A percentile compares a stretch with the other conserved stretches of the same genome.
These are phyloP conservation scores for Calcarisporium arbuscula DNA, from an alignment of 2,329 filamentous ascomycete genomes.

Conservation along the genomic window DNA sequence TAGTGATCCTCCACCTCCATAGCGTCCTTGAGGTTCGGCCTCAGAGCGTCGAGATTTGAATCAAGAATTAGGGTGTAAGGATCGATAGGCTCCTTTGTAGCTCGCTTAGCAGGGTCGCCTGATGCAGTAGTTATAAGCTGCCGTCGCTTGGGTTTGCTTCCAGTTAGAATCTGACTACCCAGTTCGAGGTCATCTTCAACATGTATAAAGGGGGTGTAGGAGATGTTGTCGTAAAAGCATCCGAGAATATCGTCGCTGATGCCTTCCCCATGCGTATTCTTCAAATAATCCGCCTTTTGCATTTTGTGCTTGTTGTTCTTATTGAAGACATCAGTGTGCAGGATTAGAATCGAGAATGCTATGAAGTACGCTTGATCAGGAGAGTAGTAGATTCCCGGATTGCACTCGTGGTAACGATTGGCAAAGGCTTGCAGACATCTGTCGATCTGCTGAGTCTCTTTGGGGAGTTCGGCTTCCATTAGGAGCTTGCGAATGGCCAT, in stretches of 20 bases:
- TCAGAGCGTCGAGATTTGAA: slow-evolving; percentile 72
- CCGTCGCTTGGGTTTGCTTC: slow-evolving; percentile 65
- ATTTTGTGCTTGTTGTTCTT: slow-evolving; percentile 99
- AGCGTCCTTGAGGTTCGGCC: slow-evolving; percentile 84
- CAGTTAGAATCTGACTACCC: slow-evolving; percentile 65
- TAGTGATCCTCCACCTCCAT: slow-evolving; percentile 92
- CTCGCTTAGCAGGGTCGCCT: slow-evolving; percentile 46
- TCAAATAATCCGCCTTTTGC: slow-evolving; percentile 92
- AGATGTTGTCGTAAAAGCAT: slow-evolving; percentile 98
- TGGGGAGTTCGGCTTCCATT: slow-evolving; percentile 93
- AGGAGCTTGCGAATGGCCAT: slow-evolving; percentile 94
- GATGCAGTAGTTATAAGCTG: slow-evolving; percentile 61
- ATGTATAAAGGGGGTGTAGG: slow-evolving; percentile 96
- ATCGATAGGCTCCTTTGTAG: slow-evolving; percentile 79
- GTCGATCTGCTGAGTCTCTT: slow-evolving; percentile 97
- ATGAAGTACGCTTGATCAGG: slow-evolving; percentile 98
- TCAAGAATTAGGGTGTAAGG: slow-evolving; percentile 94
- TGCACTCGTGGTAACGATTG: slow-evolving; percentile 96
- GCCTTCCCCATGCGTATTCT: slow-evolving; percentile 86
- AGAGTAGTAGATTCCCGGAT: slow-evolving; percentile 86
- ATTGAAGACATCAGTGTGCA: slow-evolving; percentile 99
- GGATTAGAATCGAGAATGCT: slow-evolving; percentile 89
- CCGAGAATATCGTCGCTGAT: slow-evolving; percentile 91
- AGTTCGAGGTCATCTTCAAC: slow-evolving; percentile 87
- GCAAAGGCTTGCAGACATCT: slow-evolving; percentile 90